Evolutionary conservation across 371 early-diverging fungal species (phyloP).

Genomic region (Mortierella sp.): DNA sequence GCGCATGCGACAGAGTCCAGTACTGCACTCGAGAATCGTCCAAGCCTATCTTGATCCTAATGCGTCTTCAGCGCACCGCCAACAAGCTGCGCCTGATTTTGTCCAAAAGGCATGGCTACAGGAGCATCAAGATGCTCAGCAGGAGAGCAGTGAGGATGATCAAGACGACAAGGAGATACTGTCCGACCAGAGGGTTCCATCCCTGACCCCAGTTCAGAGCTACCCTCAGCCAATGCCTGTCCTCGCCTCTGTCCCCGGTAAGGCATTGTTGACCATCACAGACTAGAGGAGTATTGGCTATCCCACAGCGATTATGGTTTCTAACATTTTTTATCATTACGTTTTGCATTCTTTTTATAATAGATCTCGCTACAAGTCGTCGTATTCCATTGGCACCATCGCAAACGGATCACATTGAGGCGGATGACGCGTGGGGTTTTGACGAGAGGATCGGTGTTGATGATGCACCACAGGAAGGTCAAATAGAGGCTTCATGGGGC

Average conservation of each 20-base stretch:
- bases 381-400: neutral
- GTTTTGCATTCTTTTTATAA: no score
- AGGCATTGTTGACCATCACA: no score
- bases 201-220: neutral
- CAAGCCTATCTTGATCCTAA: conserved; percentile 46
- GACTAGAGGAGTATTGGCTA: no score
- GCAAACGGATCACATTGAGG: neutral
- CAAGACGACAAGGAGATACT: conserved; percentile 8
- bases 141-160: conserved; percentile 46
- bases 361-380: conserved; percentile 1
- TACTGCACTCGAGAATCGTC: conserved; percentile 38
- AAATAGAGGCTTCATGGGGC: neutral
- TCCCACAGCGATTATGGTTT: no score
- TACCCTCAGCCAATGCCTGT: neutral
- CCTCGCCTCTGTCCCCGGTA: conserved; percentile 10
- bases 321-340: no score
- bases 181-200: neutral
- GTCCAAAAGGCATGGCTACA: conserved; percentile 45
- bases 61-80: conserved; percentile 15
- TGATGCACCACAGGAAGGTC: neutral
- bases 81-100: conserved; percentile 23
- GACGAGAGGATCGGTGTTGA: conserved; percentile 8
- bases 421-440: conserved; percentile 14
- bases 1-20: conserved; percentile 49
- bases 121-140: conserved; percentile 36